Percentiles rank a stretch among this genome's conserved stretches.
These are phyloP conservation scores for Hyaloscypha variabilis DNA, from an alignment of 495 filamentous ascomycete genomes.

Conservation along the genomic window DNA sequence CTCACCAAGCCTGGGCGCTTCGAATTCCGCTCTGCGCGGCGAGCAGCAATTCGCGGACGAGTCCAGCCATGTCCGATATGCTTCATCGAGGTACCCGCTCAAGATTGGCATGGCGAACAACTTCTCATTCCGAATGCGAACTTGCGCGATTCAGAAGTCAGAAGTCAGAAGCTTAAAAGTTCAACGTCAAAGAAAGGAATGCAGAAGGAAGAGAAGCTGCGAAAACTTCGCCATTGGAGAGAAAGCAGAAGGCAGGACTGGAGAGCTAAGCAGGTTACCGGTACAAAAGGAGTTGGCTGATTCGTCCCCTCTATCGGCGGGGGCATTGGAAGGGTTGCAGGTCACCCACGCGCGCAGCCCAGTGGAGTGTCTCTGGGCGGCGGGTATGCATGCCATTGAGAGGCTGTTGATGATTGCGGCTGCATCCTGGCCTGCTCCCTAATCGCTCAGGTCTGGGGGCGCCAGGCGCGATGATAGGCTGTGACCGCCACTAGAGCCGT, in stretches of 20 bases:
- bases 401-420: constrained; percentile 8
- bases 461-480: constrained; percentile 9
- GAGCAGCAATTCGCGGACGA: constrained; percentile 26
- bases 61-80: constrained; percentile 28
- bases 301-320: constrained; percentile 16
- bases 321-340: constrained; percentile 18
- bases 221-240: constrained; percentile 18
- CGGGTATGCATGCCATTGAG: constrained; percentile 19
- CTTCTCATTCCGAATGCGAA: constrained; percentile 28
- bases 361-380: constrained; percentile 19
- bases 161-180: constrained; percentile 22
- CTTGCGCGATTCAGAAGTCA: constrained; percentile 12
- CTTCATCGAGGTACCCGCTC: constrained; percentile 34
- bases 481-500: constrained; percentile 5
- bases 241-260: constrained; percentile 6
- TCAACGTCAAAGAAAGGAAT: constrained; percentile 19
- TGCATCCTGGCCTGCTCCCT: constrained; percentile 10
- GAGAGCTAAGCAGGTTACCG: not conserved
- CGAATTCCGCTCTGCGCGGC: constrained; percentile 8
- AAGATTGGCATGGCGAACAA: constrained; percentile 29
- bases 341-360: constrained; percentile 2
- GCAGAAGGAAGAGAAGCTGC: constrained; percentile 14
- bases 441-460: not conserved
- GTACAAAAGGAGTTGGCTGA: not conserved
- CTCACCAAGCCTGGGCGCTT: constrained; percentile 29